Base-by-base conservation (phyloP, 805 yeast species). In the Yamadazyma laniorum region DNA sequence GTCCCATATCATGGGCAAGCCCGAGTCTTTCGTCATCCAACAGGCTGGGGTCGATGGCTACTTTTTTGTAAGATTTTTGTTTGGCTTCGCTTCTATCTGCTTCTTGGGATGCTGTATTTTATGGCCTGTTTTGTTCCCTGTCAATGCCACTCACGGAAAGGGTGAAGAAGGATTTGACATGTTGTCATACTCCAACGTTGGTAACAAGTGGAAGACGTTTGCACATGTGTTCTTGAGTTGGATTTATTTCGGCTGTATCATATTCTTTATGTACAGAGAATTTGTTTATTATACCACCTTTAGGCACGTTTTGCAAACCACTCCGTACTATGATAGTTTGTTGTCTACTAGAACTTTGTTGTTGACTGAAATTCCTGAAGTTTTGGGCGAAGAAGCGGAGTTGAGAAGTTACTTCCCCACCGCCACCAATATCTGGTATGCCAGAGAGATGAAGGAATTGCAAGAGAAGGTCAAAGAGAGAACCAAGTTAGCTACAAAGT, bases 151-250 rank as follows among this genome's bases (percentile, higher is more conserved):
- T 6, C 80, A 82, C 46, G 85, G 87, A 18, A 65, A 72, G 33
- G 58, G 64, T 35, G 48, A 63, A 23, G 39, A 55, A 29, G 91
- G 90, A 6, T 82, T 85, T 45, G 84, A 82, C 50, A 63, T 80
- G 21, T 65, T 85, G 37, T 68, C 87, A 1, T 80, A 72, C 52
- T 67, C 85, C 21, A 82, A 85, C 49, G 79, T 82, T 22, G 66
- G 62, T 12, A 66, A 80, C 56, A 79, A 78, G 55, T 75, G 80
- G 67, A 71, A 85, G 59, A 74, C 70, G 38, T 81, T 75, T 58
- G 93, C 91, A 6, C 89, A 85, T 51, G 81, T 82, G 5, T 85
- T 85, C 53, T 53, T 82, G 38, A 80, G 89, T 14, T 85, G 93
- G 93, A 47, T 77, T 19, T 79, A 74, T 53, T 85, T 82, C 55